Evolutionary conservation across 2,329 filamentous ascomycete genomes (phyloP).

Genomic region (Colletotrichum sp.): DNA sequence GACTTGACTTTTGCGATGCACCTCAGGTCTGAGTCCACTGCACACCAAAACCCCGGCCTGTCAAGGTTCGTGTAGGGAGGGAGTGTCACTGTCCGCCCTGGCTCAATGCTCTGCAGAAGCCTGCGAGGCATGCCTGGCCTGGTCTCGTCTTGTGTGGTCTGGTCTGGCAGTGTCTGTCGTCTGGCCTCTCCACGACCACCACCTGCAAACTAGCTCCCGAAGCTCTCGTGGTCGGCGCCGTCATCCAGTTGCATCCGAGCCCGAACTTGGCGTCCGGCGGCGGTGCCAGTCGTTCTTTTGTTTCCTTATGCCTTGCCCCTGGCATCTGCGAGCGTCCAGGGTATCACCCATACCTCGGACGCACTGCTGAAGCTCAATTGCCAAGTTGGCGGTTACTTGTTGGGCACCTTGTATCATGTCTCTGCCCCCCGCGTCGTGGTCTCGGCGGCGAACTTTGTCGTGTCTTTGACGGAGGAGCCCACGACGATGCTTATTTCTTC

Average conservation of each 20-base stretch:
- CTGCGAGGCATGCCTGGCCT: background rate
- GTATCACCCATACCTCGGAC: conserved; percentile 5
- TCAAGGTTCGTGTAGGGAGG: background rate
- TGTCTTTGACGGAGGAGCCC: background rate
- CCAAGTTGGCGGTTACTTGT: conserved; percentile 1
- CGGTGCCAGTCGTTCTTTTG: conserved; percentile 1
- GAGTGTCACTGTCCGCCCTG: background rate
- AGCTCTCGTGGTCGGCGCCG: background rate
- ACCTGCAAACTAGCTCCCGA: background rate
- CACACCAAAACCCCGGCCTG: background rate
- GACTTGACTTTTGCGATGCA: conserved; percentile 11
- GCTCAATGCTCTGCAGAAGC: background rate
- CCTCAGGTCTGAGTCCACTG: background rate
- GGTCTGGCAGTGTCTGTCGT: background rate
- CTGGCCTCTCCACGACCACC: background rate
- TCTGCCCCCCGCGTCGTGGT: conserved; percentile 2
- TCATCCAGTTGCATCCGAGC: conserved; percentile 5
- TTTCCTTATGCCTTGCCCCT: conserved; percentile 16
- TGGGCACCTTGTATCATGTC: conserved; percentile 4
- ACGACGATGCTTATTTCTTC: conserved; percentile 16
- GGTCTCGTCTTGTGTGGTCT: background rate
- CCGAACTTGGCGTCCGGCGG: background rate
- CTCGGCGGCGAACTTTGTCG: background rate
- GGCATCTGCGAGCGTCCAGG: background rate
- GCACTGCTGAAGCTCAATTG: background rate